phyloP scores from a whole-genome alignment of 805 yeast genomes.

The Cyberlindnera maclurae region DNA sequence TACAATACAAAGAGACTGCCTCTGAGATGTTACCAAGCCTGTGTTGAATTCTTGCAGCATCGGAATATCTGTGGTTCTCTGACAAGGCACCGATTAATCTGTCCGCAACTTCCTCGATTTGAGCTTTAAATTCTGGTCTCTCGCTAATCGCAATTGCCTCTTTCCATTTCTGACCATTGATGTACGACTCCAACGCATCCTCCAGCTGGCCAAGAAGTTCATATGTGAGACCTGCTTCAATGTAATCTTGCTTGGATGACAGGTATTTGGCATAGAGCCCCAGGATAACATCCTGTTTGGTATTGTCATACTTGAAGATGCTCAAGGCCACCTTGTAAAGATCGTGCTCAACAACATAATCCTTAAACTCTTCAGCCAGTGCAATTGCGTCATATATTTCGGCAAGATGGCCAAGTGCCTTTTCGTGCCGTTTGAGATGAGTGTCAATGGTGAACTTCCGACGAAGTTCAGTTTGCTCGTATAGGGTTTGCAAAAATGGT shows the following conservation, averaged over 20 bases:
- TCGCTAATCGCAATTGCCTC: slow-evolving; percentile 68
- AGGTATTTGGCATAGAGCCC: slow-evolving; percentile 56
- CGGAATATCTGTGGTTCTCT: slow-evolving; percentile 66
- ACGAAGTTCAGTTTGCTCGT: slow-evolving; percentile 58
- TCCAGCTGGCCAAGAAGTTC: slow-evolving; percentile 55
- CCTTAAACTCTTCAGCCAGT: slow-evolving; percentile 50
- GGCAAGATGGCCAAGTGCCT: slow-evolving; percentile 62
- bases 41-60: slow-evolving; percentile 74
- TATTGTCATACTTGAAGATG: slow-evolving; percentile 49
- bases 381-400: slow-evolving; percentile 34
- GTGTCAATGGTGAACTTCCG: slow-evolving; percentile 75
- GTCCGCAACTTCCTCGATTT: slow-evolving; percentile 43
- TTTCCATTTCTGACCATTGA: slow-evolving; percentile 71
- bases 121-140: slow-evolving; percentile 31
- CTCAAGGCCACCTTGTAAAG: slow-evolving; percentile 65
- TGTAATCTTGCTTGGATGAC: slow-evolving; percentile 46
- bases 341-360: slow-evolving; percentile 61
- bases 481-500: slow-evolving; percentile 80
- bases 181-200: slow-evolving; percentile 64
- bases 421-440: slow-evolving; percentile 55
- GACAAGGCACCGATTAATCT: slow-evolving; percentile 51
- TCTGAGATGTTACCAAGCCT: slow-evolving; percentile 55
- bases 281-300: slow-evolving; percentile 49
- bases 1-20: slow-evolving; percentile 64
- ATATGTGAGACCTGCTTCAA: slow-evolving; percentile 73